Conservation (phyloP, 75 land plant genomes). For the Pseudotsuga menziesii region DNA sequence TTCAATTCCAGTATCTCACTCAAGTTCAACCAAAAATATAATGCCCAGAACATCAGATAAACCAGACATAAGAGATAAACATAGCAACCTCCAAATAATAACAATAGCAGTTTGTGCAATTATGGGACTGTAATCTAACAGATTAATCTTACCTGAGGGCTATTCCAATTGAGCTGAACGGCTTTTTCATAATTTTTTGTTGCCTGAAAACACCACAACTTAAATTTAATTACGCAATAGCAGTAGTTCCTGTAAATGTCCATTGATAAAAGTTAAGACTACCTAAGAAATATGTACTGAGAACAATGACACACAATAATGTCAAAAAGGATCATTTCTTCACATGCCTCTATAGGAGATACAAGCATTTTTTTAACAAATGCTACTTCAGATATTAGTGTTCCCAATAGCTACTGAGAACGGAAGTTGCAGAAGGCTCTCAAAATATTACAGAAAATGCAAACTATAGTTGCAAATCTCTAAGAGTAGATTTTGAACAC, state of each 20-base stretch:
- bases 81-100: neutral
- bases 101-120: too few relatives aligned
- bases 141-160: conserved; percentile 73
- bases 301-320: neutral
- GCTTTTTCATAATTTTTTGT: conserved; percentile 91
- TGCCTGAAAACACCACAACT: conserved; percentile 46
- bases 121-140: neutral
- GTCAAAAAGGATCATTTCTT: neutral
- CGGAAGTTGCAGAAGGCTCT: too few relatives aligned
- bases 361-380: too few relatives aligned
- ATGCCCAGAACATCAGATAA: neutral
- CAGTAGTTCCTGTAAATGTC: neutral
- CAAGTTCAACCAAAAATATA: neutral
- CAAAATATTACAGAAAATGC: too few relatives aligned
- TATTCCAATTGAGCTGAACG: conserved; percentile 96
- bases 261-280: neutral
- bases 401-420: too few relatives aligned
- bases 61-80: neutral
- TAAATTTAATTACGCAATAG: neutral
- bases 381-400: too few relatives aligned
- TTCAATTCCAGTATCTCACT: neutral
- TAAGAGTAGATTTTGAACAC: too few relatives aligned
- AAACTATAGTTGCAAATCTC: too few relatives aligned
- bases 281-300: neutral
- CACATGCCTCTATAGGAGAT: too few relatives aligned